Conservation (phyloP, 2,329 filamentous ascomycete species). For the Phoma sp. region DNA sequence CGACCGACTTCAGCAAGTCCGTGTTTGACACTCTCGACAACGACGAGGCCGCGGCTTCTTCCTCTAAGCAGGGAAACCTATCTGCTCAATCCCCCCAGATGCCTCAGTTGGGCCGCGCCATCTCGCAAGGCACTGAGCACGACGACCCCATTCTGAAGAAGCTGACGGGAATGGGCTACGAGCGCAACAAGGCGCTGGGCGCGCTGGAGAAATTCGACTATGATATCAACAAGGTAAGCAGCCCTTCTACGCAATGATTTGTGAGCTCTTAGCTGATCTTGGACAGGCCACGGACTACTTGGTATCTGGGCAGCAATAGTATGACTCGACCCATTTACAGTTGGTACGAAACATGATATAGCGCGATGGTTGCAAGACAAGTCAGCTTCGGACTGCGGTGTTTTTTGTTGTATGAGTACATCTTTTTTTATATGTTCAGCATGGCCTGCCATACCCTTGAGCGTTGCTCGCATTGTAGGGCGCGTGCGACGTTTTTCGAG, state of each 20-base stretch:
- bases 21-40: slow-evolving; percentile 46
- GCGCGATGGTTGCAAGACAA: slow-evolving; percentile 10
- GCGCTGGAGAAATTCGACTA: slow-evolving; percentile 96
- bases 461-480: slow-evolving; percentile 19
- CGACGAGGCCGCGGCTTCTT: slow-evolving; percentile 39
- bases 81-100: slow-evolving; percentile 32
- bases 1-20: slow-evolving; percentile 45
- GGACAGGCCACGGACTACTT: slow-evolving; percentile 45
- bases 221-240: slow-evolving; percentile 83
- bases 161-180: slow-evolving; percentile 87
- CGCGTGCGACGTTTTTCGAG: slow-evolving; percentile 16
- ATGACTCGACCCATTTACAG: not conserved
- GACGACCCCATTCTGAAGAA: slow-evolving; percentile 93
- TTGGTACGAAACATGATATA: slow-evolving; percentile 12
- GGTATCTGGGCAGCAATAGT: slow-evolving; percentile 26
- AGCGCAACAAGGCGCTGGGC: slow-evolving; percentile 71
- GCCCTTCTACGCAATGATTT: not conserved
- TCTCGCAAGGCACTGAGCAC: slow-evolving; percentile 76
- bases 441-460: slow-evolving; percentile 37
- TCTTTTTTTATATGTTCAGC: slow-evolving; percentile 19
- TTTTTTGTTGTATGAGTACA: slow-evolving; percentile 42
- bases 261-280: slow-evolving; percentile 24
- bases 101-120: slow-evolving; percentile 67
- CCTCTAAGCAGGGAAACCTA: slow-evolving; percentile 29
- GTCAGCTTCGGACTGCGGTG: too few relatives aligned